Conservation (phyloP, 2,329 filamentous ascomycete species). For the Alternaria solani region DNA sequence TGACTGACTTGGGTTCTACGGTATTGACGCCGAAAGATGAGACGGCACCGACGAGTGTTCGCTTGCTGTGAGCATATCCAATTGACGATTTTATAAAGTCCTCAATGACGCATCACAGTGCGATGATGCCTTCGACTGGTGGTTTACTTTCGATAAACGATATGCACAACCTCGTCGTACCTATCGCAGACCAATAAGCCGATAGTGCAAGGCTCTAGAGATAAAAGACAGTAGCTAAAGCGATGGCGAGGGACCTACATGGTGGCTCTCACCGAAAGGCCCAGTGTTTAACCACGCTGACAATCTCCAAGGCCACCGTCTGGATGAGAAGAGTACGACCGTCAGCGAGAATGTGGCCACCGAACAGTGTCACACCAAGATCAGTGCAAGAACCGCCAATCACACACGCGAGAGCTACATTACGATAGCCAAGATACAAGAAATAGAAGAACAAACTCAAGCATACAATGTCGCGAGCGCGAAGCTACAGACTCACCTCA, state of each 20-base stretch:
- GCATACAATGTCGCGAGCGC: neutral
- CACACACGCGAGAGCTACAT: neutral
- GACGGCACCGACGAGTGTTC: too few species aligned
- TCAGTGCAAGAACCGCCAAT: neutral
- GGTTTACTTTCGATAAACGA: too few species aligned
- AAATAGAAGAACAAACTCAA: neutral
- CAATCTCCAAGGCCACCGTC: neutral
- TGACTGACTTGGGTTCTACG: neutral
- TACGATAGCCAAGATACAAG: neutral
- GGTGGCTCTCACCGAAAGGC: neutral
- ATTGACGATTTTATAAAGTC: too few species aligned
- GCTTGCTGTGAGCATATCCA: neutral
- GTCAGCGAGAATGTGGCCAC: neutral
- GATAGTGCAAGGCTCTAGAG: neutral
- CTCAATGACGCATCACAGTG: neutral
- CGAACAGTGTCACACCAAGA: neutral
- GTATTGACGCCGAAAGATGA: neutral
- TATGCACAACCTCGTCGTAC: neutral
- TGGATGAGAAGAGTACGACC: neutral
- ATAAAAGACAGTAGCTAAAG: neutral
- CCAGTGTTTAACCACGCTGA: neutral
- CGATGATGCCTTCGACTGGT: neutral
- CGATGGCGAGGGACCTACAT: neutral
- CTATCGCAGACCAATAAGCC: neutral
- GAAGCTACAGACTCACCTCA: neutral